Evolutionary conservation across 106 monocot species (phyloP).

Genomic region (Gastrodia elata): DNA sequence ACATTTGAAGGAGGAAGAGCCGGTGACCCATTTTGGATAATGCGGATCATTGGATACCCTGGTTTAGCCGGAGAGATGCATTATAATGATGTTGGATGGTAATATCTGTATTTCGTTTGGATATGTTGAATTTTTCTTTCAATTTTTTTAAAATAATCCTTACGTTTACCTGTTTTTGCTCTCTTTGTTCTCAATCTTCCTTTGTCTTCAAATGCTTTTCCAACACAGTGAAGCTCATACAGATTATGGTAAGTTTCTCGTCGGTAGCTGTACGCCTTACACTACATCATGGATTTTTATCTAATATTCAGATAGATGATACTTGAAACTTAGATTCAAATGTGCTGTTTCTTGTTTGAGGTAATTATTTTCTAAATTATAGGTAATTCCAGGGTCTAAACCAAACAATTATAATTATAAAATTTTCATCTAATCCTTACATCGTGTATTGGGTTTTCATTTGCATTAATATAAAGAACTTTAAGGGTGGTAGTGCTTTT

Average conservation of each 20-base stretch:
- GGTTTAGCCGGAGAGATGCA: constrained; percentile 27
- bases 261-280: neutral
- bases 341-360: no score
- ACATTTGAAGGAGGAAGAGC: constrained; percentile 80
- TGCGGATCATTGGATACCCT: constrained; percentile 85
- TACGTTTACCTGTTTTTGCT: neutral
- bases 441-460: no score
- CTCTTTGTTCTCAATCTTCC: constrained; percentile 11
- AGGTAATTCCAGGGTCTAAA: no score
- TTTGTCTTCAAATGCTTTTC: constrained; percentile 5
- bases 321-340: neutral
- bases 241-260: constrained; percentile 76
- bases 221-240: constrained; percentile 87
- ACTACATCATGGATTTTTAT: neutral
- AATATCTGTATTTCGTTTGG: constrained; percentile 8
- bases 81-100: constrained; percentile 77
- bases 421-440: no score
- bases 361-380: no score
- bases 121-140: neutral
- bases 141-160: neutral
- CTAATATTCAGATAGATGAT: neutral
- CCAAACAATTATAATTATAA: no score
- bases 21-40: constrained; percentile 82
- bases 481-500: no score
- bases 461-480: no score